Conservation (phyloP, 306 rosid genomes). For the Lupinus albus region DNA sequence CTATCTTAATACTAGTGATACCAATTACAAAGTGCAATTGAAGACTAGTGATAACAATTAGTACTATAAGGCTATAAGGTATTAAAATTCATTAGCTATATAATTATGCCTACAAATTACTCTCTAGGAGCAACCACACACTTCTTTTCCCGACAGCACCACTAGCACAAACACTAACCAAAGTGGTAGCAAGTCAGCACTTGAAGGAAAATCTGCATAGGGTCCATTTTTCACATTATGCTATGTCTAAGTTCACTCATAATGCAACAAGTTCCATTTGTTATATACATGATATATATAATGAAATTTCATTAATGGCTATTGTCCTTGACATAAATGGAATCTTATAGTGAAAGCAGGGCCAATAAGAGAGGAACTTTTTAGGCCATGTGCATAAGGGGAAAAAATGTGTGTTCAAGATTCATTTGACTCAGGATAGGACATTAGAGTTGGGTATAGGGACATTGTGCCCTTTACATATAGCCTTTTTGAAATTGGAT, state of each 20-base stretch:
- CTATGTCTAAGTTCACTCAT: conserved; percentile 37
- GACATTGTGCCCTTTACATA: conserved; percentile 28
- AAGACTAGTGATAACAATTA: background rate
- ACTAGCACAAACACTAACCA: conserved; percentile 37
- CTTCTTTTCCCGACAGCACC: conserved; percentile 30
- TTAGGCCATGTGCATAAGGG: conserved; percentile 29
- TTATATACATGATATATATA: background rate
- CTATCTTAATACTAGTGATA: conserved; percentile 10
- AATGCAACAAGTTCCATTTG: conserved; percentile 10
- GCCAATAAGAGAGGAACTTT: conserved; percentile 41
- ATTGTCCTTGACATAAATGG: conserved; percentile 45
- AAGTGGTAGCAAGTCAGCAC: conserved; percentile 46
- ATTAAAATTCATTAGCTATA: background rate
- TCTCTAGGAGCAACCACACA: conserved; percentile 19
- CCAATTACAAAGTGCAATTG: background rate
- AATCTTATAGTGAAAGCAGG: conserved; percentile 40
- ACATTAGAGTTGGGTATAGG: conserved; percentile 29
- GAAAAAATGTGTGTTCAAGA: conserved; percentile 32
- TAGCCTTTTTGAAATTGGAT: conserved; percentile 3
- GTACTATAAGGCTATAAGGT: background rate
- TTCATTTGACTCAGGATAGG: conserved; percentile 31
- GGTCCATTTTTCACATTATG: conserved; percentile 47
- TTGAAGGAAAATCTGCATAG: conserved; percentile 30
- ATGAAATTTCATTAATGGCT: background rate
- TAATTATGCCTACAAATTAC: background rate